Evolutionary conservation across 176 grass and related monocot genomes (phyloP).

Genomic region (Zea luxurians): DNA sequence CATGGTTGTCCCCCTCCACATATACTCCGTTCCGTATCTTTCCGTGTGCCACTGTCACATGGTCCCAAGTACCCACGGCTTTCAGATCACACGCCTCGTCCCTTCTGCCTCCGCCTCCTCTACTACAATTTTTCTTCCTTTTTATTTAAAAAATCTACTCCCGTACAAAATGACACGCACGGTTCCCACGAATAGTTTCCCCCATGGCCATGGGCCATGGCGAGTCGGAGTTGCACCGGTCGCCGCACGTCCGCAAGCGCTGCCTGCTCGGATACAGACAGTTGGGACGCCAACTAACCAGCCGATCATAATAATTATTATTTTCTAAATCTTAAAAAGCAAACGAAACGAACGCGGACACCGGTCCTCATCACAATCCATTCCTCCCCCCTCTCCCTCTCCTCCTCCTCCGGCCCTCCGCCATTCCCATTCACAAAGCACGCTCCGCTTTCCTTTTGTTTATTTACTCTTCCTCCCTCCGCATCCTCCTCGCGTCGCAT

Average conservation of each 20-base stretch:
- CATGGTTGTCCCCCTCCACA: too few relatives aligned
- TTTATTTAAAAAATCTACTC: too few relatives aligned
- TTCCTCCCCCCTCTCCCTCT: slow-evolving; percentile 33
- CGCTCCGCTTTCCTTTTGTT: slow-evolving; percentile 2
- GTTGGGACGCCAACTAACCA: slow-evolving; percentile 4
- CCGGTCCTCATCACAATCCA: slow-evolving; percentile 5
- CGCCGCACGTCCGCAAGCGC: background rate
- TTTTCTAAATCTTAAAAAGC: background rate
- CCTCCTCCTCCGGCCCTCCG: background rate
- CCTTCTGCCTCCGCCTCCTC: too few relatives aligned
- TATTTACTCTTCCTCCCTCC: background rate
- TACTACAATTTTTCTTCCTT: too few relatives aligned
- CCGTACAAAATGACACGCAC: background rate
- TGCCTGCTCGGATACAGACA: background rate
- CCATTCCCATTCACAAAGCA: slow-evolving; percentile 32
- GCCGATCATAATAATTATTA: background rate
- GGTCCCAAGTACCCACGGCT: background rate
- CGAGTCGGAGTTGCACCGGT: background rate
- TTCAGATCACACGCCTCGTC: too few relatives aligned
- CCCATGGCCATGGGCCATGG: too few relatives aligned
- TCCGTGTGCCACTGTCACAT: background rate
- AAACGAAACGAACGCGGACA: slow-evolving; percentile 22
- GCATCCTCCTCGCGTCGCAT: background rate
- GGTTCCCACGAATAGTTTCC: background rate
- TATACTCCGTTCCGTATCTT: background rate